These are phyloP conservation scores for Fonsecaea erecta DNA, from an alignment of 2,329 filamentous ascomycete species.

Conservation along the genomic window DNA sequence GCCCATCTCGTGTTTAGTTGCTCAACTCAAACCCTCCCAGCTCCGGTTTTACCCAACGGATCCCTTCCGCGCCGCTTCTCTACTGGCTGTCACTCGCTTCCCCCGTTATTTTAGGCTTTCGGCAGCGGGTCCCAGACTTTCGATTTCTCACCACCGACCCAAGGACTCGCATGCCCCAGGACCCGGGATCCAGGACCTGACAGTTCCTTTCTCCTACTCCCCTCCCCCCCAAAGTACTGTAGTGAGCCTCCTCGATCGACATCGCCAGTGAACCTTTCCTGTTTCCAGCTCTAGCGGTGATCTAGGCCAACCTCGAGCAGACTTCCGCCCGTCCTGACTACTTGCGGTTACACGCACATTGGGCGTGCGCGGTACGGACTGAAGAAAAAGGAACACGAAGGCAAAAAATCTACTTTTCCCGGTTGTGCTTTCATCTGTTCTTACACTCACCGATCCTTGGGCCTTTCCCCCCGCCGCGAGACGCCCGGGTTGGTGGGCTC, in stretches of 20 bases:
- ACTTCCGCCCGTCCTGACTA: conserved; percentile 16
- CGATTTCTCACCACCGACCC: conserved; percentile 14
- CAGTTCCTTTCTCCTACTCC: background rate
- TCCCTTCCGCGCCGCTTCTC: conserved; percentile 19
- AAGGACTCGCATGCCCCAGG: conserved; percentile 6
- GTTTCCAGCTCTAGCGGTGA: conserved; percentile 14
- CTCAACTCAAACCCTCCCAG: conserved; percentile 8
- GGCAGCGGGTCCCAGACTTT: conserved; percentile 20
- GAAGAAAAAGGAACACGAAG: conserved; percentile 11
- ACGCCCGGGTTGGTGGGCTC: conserved; percentile 11
- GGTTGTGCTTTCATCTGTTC: conserved; percentile 3
- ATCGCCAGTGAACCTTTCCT: conserved; percentile 8
- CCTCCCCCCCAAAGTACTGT: background rate
- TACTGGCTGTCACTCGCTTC: conserved; percentile 19
- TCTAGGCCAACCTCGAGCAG: conserved; percentile 1
- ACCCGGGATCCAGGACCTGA: conserved; percentile 10
- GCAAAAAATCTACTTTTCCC: conserved; percentile 7
- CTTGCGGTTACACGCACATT: conserved; percentile 12
- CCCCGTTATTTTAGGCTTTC: conserved; percentile 27
- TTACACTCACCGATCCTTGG: conserved; percentile 19
- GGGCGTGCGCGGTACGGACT: background rate
- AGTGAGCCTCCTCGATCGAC: conserved; percentile 5
- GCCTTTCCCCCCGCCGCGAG: conserved; percentile 4
- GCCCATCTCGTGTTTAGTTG: conserved; percentile 19
- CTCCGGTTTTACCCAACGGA: conserved; percentile 28